Percentiles rank a stretch among this genome's conserved stretches.
These are phyloP conservation scores for Mrakia gelida DNA, from an alignment of 768 basidiomycete genomes.

Conservation along the genomic window DNA sequence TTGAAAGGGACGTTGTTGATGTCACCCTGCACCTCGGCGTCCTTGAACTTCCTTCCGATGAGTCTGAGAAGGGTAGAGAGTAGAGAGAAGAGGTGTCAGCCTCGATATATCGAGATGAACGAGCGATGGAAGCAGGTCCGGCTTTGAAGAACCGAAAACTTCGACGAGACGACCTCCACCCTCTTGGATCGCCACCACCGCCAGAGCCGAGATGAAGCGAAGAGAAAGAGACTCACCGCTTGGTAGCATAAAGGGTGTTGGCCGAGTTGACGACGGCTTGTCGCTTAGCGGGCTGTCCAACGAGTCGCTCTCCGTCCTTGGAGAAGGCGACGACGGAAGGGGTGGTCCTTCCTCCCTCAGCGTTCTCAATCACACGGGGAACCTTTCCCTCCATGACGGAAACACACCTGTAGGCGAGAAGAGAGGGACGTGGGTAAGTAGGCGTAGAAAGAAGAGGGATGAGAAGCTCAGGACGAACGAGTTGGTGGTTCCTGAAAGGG, in stretches of 20 bases:
- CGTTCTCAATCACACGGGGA: slow-evolving; percentile 91
- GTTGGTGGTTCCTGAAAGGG: slow-evolving; percentile 42
- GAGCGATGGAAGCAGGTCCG: background rate
- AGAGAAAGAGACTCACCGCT: slow-evolving; percentile 12
- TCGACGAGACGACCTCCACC: background rate
- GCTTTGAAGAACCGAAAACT: background rate
- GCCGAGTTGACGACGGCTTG: slow-evolving; percentile 93
- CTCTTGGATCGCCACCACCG: background rate
- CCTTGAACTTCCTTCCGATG: slow-evolving; percentile 87
- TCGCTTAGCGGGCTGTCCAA: slow-evolving; percentile 93
- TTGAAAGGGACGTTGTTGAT: slow-evolving; percentile 58
- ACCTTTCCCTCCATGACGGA: slow-evolving; percentile 94
- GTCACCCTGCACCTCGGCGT: slow-evolving; percentile 90
- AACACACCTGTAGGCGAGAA: slow-evolving; percentile 53
- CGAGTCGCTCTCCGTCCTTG: slow-evolving; percentile 92
- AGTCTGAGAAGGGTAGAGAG: slow-evolving; percentile 53
- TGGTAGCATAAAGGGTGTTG: slow-evolving; percentile 66
- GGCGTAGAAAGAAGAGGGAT: background rate
- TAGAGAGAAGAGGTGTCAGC: background rate
- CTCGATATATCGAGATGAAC: background rate
- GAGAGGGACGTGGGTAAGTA: background rate
- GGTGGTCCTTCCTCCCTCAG: slow-evolving; percentile 95
- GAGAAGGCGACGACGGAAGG: slow-evolving; percentile 99
- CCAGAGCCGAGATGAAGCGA: background rate
- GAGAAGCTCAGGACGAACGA: slow-evolving; percentile 43